A percentile compares a stretch with the other conserved stretches of the same genome.
phyloP scores from a whole-genome alignment of 495 filamentous ascomycete species.

The Staphylotrichum longicolle region DNA sequence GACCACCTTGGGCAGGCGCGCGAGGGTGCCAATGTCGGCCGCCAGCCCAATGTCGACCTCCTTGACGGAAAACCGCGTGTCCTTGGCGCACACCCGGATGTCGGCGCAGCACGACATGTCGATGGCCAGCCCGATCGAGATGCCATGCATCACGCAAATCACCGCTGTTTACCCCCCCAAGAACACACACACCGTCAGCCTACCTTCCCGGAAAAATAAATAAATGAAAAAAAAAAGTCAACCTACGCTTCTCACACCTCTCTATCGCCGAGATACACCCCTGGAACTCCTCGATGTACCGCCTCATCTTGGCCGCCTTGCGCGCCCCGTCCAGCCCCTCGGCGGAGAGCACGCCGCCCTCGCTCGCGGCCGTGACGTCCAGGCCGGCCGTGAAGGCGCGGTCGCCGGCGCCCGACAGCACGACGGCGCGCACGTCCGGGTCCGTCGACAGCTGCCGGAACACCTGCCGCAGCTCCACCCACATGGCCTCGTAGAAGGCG shows the following conservation, averaged over 20 bases:
- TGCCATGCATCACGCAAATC: constrained; percentile 79
- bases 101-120: constrained; percentile 79
- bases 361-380: constrained; percentile 64
- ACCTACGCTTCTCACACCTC: constrained; percentile 80
- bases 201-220: no score
- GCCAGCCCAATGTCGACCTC: constrained; percentile 95
- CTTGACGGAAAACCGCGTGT: constrained; percentile 74
- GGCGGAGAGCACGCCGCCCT: constrained; percentile 36
- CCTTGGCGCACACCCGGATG: constrained; percentile 66
- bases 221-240: neutral
- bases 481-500: constrained; percentile 87
- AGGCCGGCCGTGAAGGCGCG: constrained; percentile 82
- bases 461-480: constrained; percentile 71
- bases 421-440: constrained; percentile 69
- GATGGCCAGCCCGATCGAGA: constrained; percentile 76
- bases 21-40: constrained; percentile 87
- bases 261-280: constrained; percentile 72
- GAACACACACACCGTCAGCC: neutral
- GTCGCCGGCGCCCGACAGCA: constrained; percentile 80
- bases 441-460: constrained; percentile 73
- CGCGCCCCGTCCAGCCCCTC: constrained; percentile 58
- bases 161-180: constrained; percentile 53
- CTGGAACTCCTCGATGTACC: constrained; percentile 75
- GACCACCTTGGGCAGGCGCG: constrained; percentile 80
- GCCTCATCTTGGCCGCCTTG: constrained; percentile 60